phyloP scores from a whole-genome alignment of 2,329 filamentous ascomycete species.

The Microsporum audouinii region DNA sequence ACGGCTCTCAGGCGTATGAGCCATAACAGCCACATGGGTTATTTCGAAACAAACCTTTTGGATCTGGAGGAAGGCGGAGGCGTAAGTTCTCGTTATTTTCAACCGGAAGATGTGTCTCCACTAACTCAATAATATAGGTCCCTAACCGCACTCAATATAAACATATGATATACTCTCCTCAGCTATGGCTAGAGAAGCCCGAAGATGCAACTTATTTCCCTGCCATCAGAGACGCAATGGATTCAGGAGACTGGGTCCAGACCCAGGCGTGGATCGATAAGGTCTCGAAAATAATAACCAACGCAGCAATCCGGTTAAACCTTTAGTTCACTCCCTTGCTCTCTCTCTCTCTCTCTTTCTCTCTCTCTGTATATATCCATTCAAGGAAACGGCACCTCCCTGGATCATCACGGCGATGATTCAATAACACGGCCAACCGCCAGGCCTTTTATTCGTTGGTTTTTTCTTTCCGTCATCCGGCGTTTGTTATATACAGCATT shows the following conservation, averaged over 20 bases:
- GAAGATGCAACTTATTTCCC: slow-evolving; percentile 55
- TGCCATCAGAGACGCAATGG: slow-evolving; percentile 69
- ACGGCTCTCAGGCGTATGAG: slow-evolving; percentile 56
- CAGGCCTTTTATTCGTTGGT: background rate
- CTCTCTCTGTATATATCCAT: background rate
- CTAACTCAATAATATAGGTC: slow-evolving; percentile 41
- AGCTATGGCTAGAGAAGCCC: slow-evolving; percentile 60
- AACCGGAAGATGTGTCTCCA: background rate
- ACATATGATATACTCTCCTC: slow-evolving; percentile 78
- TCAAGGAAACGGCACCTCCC: background rate
- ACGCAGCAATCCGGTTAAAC: slow-evolving; percentile 45
- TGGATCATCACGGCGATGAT: background rate
- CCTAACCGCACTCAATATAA: slow-evolving; percentile 87
- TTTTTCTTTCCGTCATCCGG: background rate
- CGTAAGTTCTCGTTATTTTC: slow-evolving; percentile 44
- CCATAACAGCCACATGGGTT: slow-evolving; percentile 67
- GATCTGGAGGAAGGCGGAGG: slow-evolving; percentile 63
- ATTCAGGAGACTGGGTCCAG: slow-evolving; percentile 56
- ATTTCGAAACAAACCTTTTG: slow-evolving; percentile 72
- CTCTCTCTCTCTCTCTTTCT: background rate
- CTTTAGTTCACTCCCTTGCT: slow-evolving; percentile 6
- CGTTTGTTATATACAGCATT: slow-evolving; percentile 1
- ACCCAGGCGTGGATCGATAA: slow-evolving; percentile 60
- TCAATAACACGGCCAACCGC: background rate
- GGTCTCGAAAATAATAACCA: slow-evolving; percentile 55